Conservation (phyloP, 2,329 filamentous ascomycete species). For the Juglanconis oblonga region DNA sequence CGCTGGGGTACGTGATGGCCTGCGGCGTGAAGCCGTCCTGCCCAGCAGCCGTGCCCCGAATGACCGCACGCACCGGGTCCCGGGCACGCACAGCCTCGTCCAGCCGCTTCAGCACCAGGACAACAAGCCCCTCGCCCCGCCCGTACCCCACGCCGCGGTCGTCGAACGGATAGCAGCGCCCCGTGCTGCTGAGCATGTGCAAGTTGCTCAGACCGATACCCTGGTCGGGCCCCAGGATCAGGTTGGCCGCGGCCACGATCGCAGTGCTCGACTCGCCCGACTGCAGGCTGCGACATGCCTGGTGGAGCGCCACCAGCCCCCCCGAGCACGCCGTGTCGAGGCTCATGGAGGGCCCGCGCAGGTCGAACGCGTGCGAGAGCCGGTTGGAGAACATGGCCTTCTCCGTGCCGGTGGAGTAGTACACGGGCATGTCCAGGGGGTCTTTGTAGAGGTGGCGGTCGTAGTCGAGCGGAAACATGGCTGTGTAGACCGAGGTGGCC, state of each 20-base stretch:
- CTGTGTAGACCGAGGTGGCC: conserved; percentile 32
- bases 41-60: conserved; percentile 27
- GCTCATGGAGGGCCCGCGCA: conserved; percentile 39
- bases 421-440: conserved; percentile 20
- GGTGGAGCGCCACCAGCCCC: conserved; percentile 31
- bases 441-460: conserved; percentile 19
- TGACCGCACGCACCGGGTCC: conserved; percentile 7
- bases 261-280: conserved; percentile 5
- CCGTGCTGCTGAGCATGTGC: conserved; percentile 33
- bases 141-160: neutral
- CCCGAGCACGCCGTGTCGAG: conserved; percentile 46
- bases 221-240: conserved; percentile 23
- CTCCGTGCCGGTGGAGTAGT: conserved; percentile 32
- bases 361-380: conserved; percentile 38
- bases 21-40: conserved; percentile 29
- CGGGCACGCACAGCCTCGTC: neutral
- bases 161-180: conserved; percentile 19
- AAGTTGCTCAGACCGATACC: conserved; percentile 27
- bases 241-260: conserved; percentile 24
- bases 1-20: conserved; percentile 37
- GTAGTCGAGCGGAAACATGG: conserved; percentile 30
- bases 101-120: neutral
- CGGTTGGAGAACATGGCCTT: conserved; percentile 36
- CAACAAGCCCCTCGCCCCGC: neutral
- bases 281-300: neutral